Evolutionary conservation across 306 rosid species (phyloP), one percentile per base, ranked within the genome.

Genomic region (Pyrus communis): DNA sequence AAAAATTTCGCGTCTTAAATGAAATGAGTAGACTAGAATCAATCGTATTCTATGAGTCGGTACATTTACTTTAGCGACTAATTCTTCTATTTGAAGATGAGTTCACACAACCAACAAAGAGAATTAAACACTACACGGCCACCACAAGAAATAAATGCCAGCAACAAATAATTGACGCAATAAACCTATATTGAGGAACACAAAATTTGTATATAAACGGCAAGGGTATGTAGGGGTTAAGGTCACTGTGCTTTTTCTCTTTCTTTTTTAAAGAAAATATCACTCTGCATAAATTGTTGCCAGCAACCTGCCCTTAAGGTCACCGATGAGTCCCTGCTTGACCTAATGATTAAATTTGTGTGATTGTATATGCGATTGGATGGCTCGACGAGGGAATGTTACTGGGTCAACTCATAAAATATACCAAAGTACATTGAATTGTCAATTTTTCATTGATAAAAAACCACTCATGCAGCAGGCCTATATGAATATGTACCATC

Each of bases 371-470:
- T 1, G 69, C 84, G 85, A 88, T 86, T 84, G 81, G 87, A 84
- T 84, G 88, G 43, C 76, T 82, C 75, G 42, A 25, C 3, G 27
- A 27, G 71, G 57, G 69, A 55, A 81, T 86, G 88, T 88, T 83
- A 54, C 79, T 62, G 35, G 78, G 91, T 88, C 93, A 85, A 88
- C 92, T 86, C 58, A 65, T 38, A 40, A 38, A 13, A 71, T 28
- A 75, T 27, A 42, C 71, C 38, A n/a, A 75, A 45, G 61, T 45
- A 62, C 62, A 62, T 66, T 21, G 70, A 66, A 66, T 66, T 66
- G 70, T 66, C 70, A 35, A 66, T 21, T 33, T 66, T 15, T 9
- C 84, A 66, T 71, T 43, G 73, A 79, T 82, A 84, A 74, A 69
- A 69, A 86, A 49, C 82, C 67, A 80, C 72, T 75, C 35, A 61